A percentile compares a stretch with the other conserved stretches of the same genome.
phyloP scores from a whole-genome alignment of 2,329 filamentous ascomycete genomes.

The Trichoderma semiorbis region DNA sequence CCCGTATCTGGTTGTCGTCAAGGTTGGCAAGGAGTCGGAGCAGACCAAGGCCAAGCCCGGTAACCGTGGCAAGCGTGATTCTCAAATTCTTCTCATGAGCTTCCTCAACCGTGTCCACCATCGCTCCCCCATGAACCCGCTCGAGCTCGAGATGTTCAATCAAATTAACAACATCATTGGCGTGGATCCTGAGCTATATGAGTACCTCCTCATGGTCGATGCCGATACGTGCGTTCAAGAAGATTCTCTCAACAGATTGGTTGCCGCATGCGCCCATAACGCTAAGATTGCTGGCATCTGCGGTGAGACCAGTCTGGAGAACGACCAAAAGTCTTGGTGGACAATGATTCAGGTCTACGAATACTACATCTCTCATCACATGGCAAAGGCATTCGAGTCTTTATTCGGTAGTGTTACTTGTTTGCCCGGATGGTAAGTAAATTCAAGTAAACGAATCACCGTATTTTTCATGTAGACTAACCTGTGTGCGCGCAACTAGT shows the following conservation, averaged over 20 bases:
- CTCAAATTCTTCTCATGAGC: conserved; percentile 91
- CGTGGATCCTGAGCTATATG: conserved; percentile 94
- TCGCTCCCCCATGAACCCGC: conserved; percentile 86
- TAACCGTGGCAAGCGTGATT: conserved; percentile 97
- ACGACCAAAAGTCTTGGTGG: conserved; percentile 94
- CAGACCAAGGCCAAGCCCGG: conserved; percentile 87
- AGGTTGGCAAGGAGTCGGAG: conserved; percentile 95
- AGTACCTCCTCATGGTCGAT: conserved; percentile 96
- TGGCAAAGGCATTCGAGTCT: conserved; percentile 95
- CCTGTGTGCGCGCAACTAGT: conserved; percentile 47
- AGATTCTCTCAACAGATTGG: conserved; percentile 87
- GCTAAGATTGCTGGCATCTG: conserved; percentile 96
- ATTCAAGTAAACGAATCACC: background rate
- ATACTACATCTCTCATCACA: conserved; percentile 97
- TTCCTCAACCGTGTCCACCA: conserved; percentile 98
- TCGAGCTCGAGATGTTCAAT: conserved; percentile 97
- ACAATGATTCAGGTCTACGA: conserved; percentile 99
- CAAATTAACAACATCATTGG: conserved; percentile 99
- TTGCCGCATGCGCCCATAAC: conserved; percentile 89
- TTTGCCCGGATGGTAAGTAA: conserved; percentile 92
- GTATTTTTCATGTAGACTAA: background rate
- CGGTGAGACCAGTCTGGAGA: conserved; percentile 92
- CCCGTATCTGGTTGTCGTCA: conserved; percentile 92
- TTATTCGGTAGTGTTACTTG: conserved; percentile 97
- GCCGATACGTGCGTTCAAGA: conserved; percentile 93